Percentiles rank a stretch among this genome's conserved stretches.
phyloP scores from a whole-genome alignment of 2,329 filamentous ascomycete species.

The Dothistroma septosporum region DNA sequence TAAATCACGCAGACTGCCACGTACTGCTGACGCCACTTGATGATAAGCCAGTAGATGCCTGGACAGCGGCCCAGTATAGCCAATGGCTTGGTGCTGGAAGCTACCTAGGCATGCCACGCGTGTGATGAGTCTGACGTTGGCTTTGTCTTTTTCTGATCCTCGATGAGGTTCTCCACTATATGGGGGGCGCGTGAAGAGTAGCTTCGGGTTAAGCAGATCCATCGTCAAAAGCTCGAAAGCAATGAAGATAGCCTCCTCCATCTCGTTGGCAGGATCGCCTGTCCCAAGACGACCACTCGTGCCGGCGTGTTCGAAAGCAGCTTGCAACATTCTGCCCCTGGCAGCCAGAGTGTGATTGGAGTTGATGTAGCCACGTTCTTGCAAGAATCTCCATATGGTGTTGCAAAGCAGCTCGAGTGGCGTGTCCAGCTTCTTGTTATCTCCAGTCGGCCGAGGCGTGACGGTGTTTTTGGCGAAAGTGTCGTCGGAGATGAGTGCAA shows the following conservation, averaged over 20 bases:
- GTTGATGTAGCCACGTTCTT: constrained; percentile 81
- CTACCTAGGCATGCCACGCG: constrained; percentile 79
- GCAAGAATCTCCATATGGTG: constrained; percentile 81
- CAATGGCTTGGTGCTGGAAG: constrained; percentile 75
- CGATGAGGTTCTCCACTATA: constrained; percentile 58
- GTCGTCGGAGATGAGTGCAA: constrained; percentile 61
- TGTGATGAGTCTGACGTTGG: constrained; percentile 75
- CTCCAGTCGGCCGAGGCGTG: constrained; percentile 38
- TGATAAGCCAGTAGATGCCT: constrained; percentile 84
- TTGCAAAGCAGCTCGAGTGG: constrained; percentile 65
- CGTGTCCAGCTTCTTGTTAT: constrained; percentile 56
- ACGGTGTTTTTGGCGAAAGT: constrained; percentile 68
- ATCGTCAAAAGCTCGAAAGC: constrained; percentile 82
- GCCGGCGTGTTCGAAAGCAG: constrained; percentile 39
- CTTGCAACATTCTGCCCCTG: constrained; percentile 77
- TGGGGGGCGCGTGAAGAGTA: constrained; percentile 51
- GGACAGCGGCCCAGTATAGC: constrained; percentile 91
- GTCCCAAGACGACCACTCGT: constrained; percentile 46
- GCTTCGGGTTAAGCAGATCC: constrained; percentile 69
- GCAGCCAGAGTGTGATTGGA: constrained; percentile 71
- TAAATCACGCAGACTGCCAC: constrained; percentile 74
- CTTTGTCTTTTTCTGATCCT: constrained; percentile 65
- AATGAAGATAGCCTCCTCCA: constrained; percentile 75
- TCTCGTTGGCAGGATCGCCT: constrained; percentile 44
- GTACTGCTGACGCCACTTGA: constrained; percentile 74